phyloP scores from a whole-genome alignment of 2,329 filamentous ascomycete genomes.

The Botryotinia convoluta region DNA sequence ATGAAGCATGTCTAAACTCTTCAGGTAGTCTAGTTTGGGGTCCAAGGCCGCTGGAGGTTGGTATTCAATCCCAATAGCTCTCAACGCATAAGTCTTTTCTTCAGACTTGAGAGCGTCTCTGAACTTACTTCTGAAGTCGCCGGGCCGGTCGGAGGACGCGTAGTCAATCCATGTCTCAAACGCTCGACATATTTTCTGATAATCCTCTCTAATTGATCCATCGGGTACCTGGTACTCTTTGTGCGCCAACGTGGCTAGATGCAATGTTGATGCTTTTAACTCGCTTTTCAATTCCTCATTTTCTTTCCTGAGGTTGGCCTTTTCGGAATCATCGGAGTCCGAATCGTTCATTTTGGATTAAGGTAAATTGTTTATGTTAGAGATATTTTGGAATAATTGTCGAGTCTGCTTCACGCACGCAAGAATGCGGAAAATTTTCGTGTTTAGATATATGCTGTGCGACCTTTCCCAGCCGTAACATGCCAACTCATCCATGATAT shows the following conservation, averaged over 20 bases:
- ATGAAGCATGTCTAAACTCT: background rate
- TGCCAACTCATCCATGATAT: background rate
- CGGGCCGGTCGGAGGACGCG: background rate
- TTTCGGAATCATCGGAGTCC: background rate
- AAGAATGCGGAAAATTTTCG: background rate
- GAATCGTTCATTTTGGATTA: background rate
- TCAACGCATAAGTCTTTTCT: background rate
- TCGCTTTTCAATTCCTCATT: background rate
- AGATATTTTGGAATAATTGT: too few relatives aligned
- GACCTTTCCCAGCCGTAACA: background rate
- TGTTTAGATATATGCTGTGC: background rate
- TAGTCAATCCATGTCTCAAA: slow-evolving; percentile 7
- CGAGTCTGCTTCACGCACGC: background rate
- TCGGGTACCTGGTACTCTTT: slow-evolving; percentile 6
- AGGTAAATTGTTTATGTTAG: too few relatives aligned
- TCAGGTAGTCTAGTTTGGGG: background rate
- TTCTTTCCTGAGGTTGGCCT: background rate
- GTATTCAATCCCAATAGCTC: background rate
- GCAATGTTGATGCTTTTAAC: background rate
- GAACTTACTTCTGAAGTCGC: background rate
- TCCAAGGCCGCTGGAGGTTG: background rate
- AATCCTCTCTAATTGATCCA: slow-evolving; percentile 6
- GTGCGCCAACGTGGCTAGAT: background rate
- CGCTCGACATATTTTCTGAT: slow-evolving; percentile 4
- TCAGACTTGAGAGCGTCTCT: background rate